Base-by-base conservation (phyloP, 2,329 filamentous ascomycete genomes). In the Onygenales sp. region DNA sequence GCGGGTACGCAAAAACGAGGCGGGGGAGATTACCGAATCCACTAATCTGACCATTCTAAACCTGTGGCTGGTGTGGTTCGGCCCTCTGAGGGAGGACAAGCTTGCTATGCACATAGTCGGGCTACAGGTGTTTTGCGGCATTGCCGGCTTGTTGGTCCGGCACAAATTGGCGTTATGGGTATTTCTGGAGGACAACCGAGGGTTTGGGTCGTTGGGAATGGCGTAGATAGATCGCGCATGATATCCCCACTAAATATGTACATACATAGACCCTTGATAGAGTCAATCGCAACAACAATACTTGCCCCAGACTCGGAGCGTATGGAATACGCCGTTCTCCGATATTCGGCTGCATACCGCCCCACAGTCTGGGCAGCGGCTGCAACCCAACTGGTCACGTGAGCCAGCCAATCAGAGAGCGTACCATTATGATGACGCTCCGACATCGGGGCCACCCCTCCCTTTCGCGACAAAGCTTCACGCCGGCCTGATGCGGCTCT, bases 1-100 rank as follows among this genome's bases (percentile, higher is more conserved):
- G 52, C 78, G 81, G 46, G 73, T 95, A 43, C 81, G 77, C 55
- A 79, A 77, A 50, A 83, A 92, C 64, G 76, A 82, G 38, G 72
- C 84, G 52, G 88, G 87, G 7, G 73, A 78, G 59, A 86, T 97
- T 61, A 74, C 82, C 27, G 86, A 93, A 70, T 92, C 85, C 17
- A 89, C 83, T 59, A 98, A 98, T 70, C 79, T 98, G 58, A 98
- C 93, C 7, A 80, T 98, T 47, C 77, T 98, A 60, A 98, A 98
- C 67, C 78, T 98, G 53, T 98, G 92, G 92, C 76, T 98, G 57
- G 88, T 97, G 50, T 95, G 90, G 88, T 85, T 91, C 67, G 93
- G 93, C 0, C 91, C 93, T 2, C 81, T 95, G 77, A 81, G 87
- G 57, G 93, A 98, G 69, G 87, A 95, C 71, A 79, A 82, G 45